Base-by-base conservation (phyloP, 768 basidiomycete genomes). In the Suillus plorans region DNA sequence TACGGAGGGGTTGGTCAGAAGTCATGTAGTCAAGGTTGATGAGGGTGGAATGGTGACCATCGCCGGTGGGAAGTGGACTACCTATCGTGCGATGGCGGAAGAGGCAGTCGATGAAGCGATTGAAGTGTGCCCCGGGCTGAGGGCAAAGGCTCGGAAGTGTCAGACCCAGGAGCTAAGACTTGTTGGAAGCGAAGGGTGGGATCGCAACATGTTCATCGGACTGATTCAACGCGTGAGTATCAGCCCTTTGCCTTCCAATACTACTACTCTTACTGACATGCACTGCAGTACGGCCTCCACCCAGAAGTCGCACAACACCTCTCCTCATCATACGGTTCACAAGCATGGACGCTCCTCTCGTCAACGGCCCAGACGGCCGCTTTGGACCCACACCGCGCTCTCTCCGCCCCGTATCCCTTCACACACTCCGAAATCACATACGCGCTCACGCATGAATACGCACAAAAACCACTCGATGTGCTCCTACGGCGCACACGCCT, bases 61-160 rank as follows among this genome's bases (percentile, higher is more conserved):
- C 70, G 95, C 94, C 3, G 97, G 97, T 20, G 97, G 97, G 5
- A 99, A 99, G 78, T 99, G 97, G 97, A 99, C 97, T 65, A 98
- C 97, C 57, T 99, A 98, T 80, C 82, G 92, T 58, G 89, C 89
- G 39, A 97, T 99, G 97, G 95, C 97, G 28, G 85, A 95, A 80
- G 97, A 99, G 80, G 91, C 95, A 0, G 90, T 98, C 53, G 92
- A 98, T 76, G 81, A 83, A 65, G 96, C 97, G 13, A 83, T 98
- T 65, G 85, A 91, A 75, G 85, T 85, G 47, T 97, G 92, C 79
- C 22, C 58, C 18, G 82, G 79, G 36, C 79, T 99, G 63, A 79
- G 85, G 71, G 79, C 79, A 0, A 82, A 76, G 63, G 82, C 79
- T 22, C 85, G 80, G 34, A 85, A 82, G 9, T 95, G 94, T 72